Percentiles rank a stretch among this genome's conserved stretches.
phyloP scores from a whole-genome alignment of 164 flowering plant genomes.

The Stephania cephalantha region DNA sequence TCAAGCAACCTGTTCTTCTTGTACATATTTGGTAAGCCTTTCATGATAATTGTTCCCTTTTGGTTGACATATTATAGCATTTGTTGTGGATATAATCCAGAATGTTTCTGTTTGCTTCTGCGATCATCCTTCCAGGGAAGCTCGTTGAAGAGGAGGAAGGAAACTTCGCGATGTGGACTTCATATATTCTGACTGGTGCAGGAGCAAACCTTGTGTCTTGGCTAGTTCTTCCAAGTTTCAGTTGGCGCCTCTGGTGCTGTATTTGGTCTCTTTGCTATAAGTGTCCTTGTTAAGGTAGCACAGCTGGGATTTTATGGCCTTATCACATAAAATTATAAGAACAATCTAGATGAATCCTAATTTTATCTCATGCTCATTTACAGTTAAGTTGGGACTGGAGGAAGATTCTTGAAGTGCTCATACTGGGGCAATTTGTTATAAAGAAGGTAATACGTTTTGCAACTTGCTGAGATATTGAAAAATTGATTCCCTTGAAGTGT shows the following conservation, averaged over 20 bases:
- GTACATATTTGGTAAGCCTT: slow-evolving; percentile 77
- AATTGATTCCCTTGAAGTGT: too few species aligned
- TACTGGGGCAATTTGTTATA: slow-evolving; percentile 89
- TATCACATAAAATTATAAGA: background rate
- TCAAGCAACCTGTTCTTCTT: slow-evolving; percentile 96
- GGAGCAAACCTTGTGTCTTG: slow-evolving; percentile 97
- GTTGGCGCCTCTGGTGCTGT: slow-evolving; percentile 99
- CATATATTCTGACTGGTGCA: slow-evolving; percentile 83
- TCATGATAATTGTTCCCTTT: background rate
- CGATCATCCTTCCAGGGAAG: slow-evolving; percentile 49
- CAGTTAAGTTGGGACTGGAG: slow-evolving; percentile 99
- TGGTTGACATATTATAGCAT: background rate
- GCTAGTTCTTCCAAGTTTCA: slow-evolving; percentile 88
- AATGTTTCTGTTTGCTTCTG: background rate
- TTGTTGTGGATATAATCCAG: slow-evolving; percentile 1
- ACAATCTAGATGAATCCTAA: background rate
- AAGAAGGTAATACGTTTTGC: slow-evolving; percentile 48
- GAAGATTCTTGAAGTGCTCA: slow-evolving; percentile 96
- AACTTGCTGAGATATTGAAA: too few species aligned
- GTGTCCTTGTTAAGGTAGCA: slow-evolving; percentile 92
- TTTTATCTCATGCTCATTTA: slow-evolving; percentile 9
- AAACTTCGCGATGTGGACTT: slow-evolving; percentile 78
- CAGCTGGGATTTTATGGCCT: background rate
- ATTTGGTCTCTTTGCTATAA: slow-evolving; percentile 92
- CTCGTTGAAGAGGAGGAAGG: slow-evolving; percentile 99